A percentile compares a stretch with the other conserved stretches of the same genome.
Evolutionary conservation across 768 basidiomycete species (phyloP).

Genomic region (Lentinus tigrinus): DNA sequence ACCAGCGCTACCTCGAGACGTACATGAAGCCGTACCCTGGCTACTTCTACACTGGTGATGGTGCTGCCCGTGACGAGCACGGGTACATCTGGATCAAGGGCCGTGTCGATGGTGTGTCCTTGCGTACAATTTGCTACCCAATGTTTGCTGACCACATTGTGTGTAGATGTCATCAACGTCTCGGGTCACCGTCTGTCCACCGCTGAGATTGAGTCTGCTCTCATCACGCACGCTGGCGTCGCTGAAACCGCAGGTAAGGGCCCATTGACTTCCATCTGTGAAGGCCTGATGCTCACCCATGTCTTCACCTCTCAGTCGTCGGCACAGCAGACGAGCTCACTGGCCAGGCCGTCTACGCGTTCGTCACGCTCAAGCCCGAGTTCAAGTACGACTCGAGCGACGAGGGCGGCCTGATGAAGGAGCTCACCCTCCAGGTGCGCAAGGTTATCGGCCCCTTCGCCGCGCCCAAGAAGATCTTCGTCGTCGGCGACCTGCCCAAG

Average conservation of each 20-base stretch:
- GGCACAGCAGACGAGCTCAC: constrained; percentile 86
- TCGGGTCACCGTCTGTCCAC: constrained; percentile 96
- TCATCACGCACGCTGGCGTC: constrained; percentile 92
- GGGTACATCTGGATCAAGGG: constrained; percentile 99
- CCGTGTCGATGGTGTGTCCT: constrained; percentile 78
- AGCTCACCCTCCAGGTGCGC: constrained; percentile 91
- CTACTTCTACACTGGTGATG: constrained; percentile 96
- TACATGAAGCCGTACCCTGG: constrained; percentile 90
- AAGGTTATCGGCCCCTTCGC: constrained; percentile 99
- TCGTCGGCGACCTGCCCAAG: constrained; percentile 87
- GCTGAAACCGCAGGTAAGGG: constrained; percentile 82
- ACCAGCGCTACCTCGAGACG: constrained; percentile 75
- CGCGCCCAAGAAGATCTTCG: constrained; percentile 88
- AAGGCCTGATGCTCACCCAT: neutral
- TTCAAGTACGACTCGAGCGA: constrained; percentile 73
- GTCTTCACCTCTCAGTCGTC: constrained; percentile 49
- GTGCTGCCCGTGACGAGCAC: constrained; percentile 89
- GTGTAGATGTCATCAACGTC: constrained; percentile 91
- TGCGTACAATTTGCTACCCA: neutral
- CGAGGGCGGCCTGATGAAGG: constrained; percentile 74
- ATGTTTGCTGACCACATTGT: neutral
- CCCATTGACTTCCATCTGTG: neutral
- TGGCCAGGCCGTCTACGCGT: constrained; percentile 92
- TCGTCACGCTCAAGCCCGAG: constrained; percentile 94
- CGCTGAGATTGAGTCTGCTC: constrained; percentile 95